These are phyloP conservation scores for Conoideocrella luteorostrata DNA, from an alignment of 2,329 filamentous ascomycete genomes.

Conservation along the genomic window DNA sequence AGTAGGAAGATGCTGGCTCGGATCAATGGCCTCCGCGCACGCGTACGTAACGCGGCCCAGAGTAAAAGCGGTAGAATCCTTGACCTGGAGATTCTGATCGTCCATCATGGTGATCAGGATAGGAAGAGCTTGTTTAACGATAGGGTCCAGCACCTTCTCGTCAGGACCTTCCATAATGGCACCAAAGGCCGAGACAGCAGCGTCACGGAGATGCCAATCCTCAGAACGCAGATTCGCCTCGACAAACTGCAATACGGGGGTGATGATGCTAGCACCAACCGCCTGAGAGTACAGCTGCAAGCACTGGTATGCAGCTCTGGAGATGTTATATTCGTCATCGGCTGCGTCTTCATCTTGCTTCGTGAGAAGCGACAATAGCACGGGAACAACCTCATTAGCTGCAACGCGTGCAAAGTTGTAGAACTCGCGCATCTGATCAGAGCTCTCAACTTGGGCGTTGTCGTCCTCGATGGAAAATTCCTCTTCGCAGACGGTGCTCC, in stretches of 20 bases:
- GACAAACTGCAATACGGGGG: slow-evolving; percentile 82
- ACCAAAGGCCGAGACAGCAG: slow-evolving; percentile 92
- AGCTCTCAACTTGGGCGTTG: slow-evolving; percentile 69
- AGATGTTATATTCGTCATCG: slow-evolving; percentile 96
- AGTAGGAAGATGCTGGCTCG: slow-evolving; percentile 70
- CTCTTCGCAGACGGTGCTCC: slow-evolving; percentile 99
- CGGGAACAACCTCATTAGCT: slow-evolving; percentile 88
- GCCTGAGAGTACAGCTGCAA: slow-evolving; percentile 92
- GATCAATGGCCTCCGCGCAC: slow-evolving; percentile 87
- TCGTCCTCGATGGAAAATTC: slow-evolving; percentile 98
- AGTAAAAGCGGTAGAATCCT: slow-evolving; percentile 92
- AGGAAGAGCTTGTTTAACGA: slow-evolving; percentile 91
- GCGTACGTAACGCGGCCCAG: slow-evolving; percentile 93
- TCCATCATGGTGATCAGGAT: slow-evolving; percentile 91
- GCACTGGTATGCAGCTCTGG: slow-evolving; percentile 92
- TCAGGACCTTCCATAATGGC: slow-evolving; percentile 99
- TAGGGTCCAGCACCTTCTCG: slow-evolving; percentile 81
- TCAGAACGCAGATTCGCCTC: slow-evolving; percentile 84
- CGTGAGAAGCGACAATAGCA: slow-evolving; percentile 79
- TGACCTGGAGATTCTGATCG: slow-evolving; percentile 81
- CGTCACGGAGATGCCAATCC: slow-evolving; percentile 93
- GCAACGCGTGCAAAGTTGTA: slow-evolving; percentile 95
- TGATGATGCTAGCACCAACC: slow-evolving; percentile 76
- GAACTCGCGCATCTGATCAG: slow-evolving; percentile 80
- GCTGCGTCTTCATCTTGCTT: slow-evolving; percentile 96